Evolutionary conservation across 805 yeast species (phyloP), one percentile per base, ranked within the genome.

Genomic region (Schwanniomyces occidentalis): DNA sequence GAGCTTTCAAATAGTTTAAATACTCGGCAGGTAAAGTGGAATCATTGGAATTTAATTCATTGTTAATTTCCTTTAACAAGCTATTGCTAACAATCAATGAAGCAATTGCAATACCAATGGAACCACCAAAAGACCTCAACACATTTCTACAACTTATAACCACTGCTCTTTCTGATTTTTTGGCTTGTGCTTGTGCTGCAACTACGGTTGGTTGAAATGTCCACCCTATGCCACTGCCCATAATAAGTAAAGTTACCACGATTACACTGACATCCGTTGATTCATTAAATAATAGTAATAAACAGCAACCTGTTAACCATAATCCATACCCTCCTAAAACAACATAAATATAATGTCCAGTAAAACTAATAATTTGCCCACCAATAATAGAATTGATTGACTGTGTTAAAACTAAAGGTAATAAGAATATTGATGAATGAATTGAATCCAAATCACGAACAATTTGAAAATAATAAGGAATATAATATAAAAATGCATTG

Each of bases 91-190:
- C 54, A 19, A 64, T 62, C 10, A 65, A 54, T 1, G 73, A 63
- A 16, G 63, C 51, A 7, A 73, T 54, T 1, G 83, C 81, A 23
- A 78, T 58, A 0, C 85, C 84, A 17, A 76, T 57, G 1, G 83
- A 70, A n/a, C 82, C 82, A 10, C 85, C 85, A 37, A 80, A 69
- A 3, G 80, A 72, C 35, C 85, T 58, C 30, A 75, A 45, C 16
- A 76, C 76, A 45, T 77, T 78, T 50, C 85, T 63, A 1, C 80
- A 63, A 3, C 80, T 66, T 7, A 78, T 76, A 9, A 76, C 76
- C 8, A 78, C 78, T 0, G 84, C 80, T 29, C 85, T 53, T 41
- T 79, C 83, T 3, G 69, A 60, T 32, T 69, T 65, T 24, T 44
- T 55, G 10, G 77, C 61, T 40, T 75, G 77, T 1, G 80, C 78